Base-by-base conservation (phyloP, 2,329 filamentous ascomycete genomes). In the Pseudocercospora fuligena region DNA sequence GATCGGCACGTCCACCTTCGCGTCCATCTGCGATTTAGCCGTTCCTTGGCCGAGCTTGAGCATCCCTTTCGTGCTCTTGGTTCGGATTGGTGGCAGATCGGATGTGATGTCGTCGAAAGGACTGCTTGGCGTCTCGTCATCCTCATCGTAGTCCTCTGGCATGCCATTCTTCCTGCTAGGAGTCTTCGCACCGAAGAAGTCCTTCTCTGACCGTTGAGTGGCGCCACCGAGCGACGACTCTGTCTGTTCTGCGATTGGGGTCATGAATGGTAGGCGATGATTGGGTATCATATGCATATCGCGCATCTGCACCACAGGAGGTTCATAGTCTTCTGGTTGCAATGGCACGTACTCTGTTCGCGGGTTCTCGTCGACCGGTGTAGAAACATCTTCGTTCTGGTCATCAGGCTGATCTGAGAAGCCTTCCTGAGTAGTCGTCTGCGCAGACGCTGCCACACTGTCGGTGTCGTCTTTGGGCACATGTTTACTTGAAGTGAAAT, bases 221-320 rank as follows among this genome's bases (percentile, higher is more conserved):
- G 87, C 86, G 49, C 90, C 80, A 40, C 90, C 90, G 5, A 98
- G 81, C 0, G 94, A 97, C 11, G 90, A 91, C 79, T 99, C 95
- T 0, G 95, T 99, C 73, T 93, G 90, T 79, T 99, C 95, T 1
- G 95, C 94, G 71, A 99, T 99, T 1, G 95, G 95, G 0, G 95
- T 99, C 95, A 99, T 98, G 78, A 98, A 99, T 2, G 94, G 95
- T 9, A 98, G 84, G 63, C 94, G 90, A 79, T 94, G 97, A 75
- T 97, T 96, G 66, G 93, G 93, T 78, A 90, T 85, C 77, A 93
- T 87, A 40, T 82, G 86, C 75, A 92, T 88, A 79, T 97, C 92
- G 76, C 93, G 89, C 84, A 91, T 97, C 66, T 92, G 91, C 57
- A 90, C 87, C 16, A 70, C 67, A 19, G 92, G 90, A 53, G 92